Evolutionary conservation across 1,139 yeast genomes (phyloP).

Genomic region (Pneumocystis wakefieldiae): DNA sequence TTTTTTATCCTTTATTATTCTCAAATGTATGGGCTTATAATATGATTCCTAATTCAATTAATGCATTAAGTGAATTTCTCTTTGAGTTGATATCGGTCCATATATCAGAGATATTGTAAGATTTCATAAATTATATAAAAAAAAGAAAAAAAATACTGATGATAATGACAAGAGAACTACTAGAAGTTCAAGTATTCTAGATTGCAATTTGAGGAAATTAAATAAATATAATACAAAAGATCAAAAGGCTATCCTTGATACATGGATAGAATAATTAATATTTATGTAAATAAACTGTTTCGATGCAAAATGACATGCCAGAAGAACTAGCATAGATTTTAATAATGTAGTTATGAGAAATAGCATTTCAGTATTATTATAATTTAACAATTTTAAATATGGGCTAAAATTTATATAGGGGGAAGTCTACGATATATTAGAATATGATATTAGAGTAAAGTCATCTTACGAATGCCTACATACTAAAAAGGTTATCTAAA

Average conservation of each 20-base stretch:
- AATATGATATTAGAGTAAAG: neutral
- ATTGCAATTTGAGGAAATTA: neutral
- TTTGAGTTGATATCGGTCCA: neutral
- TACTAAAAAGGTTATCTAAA: neutral
- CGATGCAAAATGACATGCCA: neutral
- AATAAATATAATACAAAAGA: neutral
- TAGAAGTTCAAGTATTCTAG: neutral
- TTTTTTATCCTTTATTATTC: neutral
- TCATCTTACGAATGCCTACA: neutral
- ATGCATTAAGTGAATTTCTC: neutral
- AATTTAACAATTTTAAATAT: neutral
- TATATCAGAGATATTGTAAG: neutral
- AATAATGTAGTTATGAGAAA: neutral
- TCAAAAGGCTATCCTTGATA: neutral
- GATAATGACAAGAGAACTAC: neutral
- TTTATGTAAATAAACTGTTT: neutral
- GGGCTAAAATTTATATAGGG: constrained; percentile 1
- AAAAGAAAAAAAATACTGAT: neutral
- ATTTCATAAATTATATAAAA: neutral
- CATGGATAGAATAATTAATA: neutral
- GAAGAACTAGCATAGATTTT: neutral
- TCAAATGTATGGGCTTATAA: neutral
- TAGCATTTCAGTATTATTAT: constrained; percentile 5
- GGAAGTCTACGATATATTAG: constrained; percentile 2
- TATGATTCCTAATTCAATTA: neutral